phyloP scores from a whole-genome alignment of 192 early-diverging fungal species.

The Spizellomyces sp. region DNA sequence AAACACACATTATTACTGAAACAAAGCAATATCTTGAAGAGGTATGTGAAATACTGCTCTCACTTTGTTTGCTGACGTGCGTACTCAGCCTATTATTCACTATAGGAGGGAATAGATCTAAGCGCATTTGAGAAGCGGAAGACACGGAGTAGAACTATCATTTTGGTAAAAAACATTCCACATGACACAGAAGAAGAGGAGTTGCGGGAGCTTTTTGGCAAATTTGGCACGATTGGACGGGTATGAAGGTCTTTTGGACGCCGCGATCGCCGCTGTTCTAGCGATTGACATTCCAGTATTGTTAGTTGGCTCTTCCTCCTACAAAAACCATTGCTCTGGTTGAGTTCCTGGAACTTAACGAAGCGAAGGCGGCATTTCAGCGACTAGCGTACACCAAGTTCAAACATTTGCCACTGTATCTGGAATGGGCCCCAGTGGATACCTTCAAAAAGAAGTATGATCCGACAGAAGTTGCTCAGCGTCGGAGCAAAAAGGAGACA shows the following conservation, averaged over 20 bases:
- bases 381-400: slow-evolving; percentile 89
- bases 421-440: slow-evolving; percentile 90
- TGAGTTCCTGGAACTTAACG: slow-evolving; percentile 87
- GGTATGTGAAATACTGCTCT: slow-evolving; percentile 3
- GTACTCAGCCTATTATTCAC: slow-evolving; percentile 41
- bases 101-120: slow-evolving; percentile 66
- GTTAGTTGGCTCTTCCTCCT: slow-evolving; percentile 76
- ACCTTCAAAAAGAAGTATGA: slow-evolving; percentile 72
- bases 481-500: slow-evolving; percentile 18
- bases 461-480: slow-evolving; percentile 41
- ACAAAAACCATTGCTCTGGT: slow-evolving; percentile 92
- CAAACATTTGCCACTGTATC: slow-evolving; percentile 87
- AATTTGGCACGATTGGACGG: slow-evolving; percentile 88
- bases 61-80: no score
- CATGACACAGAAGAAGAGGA: slow-evolving; percentile 81
- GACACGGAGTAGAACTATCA: slow-evolving; percentile 84
- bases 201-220: slow-evolving; percentile 77
- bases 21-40: slow-evolving; percentile 90
- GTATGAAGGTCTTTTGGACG: no score
- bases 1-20: slow-evolving; percentile 93
- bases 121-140: slow-evolving; percentile 71
- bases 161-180: slow-evolving; percentile 96
- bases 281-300: not conserved
- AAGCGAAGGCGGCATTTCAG: slow-evolving; percentile 87
- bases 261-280: no score